Evolutionary conservation across 306 rosid species (phyloP).

Genomic region (Pyrus bretschneideri): DNA sequence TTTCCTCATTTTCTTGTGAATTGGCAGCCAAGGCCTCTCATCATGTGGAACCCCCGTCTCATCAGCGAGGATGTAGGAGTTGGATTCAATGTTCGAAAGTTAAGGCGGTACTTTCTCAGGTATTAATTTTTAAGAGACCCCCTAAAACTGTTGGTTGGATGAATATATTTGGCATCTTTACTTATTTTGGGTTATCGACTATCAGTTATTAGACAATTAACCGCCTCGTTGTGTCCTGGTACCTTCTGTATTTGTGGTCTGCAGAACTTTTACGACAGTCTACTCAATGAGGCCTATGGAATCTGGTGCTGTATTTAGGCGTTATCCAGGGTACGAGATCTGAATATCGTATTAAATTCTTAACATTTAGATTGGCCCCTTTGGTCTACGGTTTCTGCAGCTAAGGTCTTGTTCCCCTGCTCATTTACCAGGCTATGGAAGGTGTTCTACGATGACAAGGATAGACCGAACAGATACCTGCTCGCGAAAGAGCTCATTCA

Average conservation of each 20-base stretch:
- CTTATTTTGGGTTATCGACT: not conserved
- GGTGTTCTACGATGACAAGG: slow-evolving; percentile 90
- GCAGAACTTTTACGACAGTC: slow-evolving; percentile 75
- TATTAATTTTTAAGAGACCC: slow-evolving; percentile 11
- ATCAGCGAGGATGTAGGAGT: slow-evolving; percentile 94
- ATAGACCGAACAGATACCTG: slow-evolving; percentile 72
- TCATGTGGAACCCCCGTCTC: slow-evolving; percentile 98
- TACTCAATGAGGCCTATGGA: slow-evolving; percentile 92
- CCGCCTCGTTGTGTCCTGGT: not conserved
- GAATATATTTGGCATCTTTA: not conserved
- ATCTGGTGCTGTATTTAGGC: slow-evolving; percentile 84
- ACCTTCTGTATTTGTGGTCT: slow-evolving; percentile 9
- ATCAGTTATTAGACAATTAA: not conserved
- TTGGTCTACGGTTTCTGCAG: not conserved
- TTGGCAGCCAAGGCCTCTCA: slow-evolving; percentile 83
- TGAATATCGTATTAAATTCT: not conserved
- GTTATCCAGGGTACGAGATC: slow-evolving; percentile 79
- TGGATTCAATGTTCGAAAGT: slow-evolving; percentile 56
- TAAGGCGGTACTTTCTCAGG: slow-evolving; percentile 86
- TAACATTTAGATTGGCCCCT: not conserved
- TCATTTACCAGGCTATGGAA: slow-evolving; percentile 64
- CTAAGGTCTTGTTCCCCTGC: slow-evolving; percentile 7
- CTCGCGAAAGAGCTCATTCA: slow-evolving; percentile 72
- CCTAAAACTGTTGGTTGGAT: no score
- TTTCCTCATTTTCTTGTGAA: not conserved